A percentile compares a stretch with the other conserved stretches of the same genome.
These are phyloP conservation scores for Luzula sylvatica DNA, from an alignment of 176 grass and related monocot species.

Conservation along the genomic window DNA sequence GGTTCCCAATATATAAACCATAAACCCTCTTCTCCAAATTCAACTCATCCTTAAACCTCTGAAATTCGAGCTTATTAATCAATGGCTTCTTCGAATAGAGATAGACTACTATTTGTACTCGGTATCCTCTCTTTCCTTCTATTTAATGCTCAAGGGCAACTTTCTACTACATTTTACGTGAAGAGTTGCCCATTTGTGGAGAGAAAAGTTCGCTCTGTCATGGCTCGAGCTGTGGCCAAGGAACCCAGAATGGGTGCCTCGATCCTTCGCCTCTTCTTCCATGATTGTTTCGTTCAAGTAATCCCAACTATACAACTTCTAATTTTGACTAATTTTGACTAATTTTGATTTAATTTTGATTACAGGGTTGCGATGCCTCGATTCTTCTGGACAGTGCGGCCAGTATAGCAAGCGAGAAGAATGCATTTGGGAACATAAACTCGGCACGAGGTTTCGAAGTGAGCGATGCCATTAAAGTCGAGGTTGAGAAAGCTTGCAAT, in stretches of 20 bases:
- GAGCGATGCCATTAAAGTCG: conserved; percentile 22
- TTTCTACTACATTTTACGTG: conserved; percentile 32
- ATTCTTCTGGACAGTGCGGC: conserved; percentile 26
- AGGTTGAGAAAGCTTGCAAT: conserved; percentile 25
- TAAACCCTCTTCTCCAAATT: too few species aligned
- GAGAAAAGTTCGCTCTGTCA: conserved; percentile 14
- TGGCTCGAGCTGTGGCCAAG: conserved; percentile 12
- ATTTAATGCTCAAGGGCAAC: too few species aligned
- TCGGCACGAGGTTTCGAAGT: conserved; percentile 33
- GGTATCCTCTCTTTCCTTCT: too few species aligned
- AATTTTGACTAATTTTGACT: too few species aligned
- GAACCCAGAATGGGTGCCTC: conserved; percentile 47
- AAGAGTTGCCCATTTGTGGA: conserved; percentile 36
- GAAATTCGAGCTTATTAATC: too few species aligned
- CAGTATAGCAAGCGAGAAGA: conserved; percentile 25
- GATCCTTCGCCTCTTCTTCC: conserved; percentile 45
- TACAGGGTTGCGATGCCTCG: conserved; percentile 39
- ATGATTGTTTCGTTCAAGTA: conserved; percentile 43
- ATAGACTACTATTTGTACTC: too few species aligned
- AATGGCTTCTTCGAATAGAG: too few species aligned
- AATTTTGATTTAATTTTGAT: too few species aligned
- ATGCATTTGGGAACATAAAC: conserved; percentile 28
- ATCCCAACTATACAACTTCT: too few species aligned
- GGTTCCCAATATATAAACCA: too few species aligned
- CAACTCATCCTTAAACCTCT: too few species aligned